A percentile compares a stretch with the other conserved stretches of the same genome.
phyloP scores from a whole-genome alignment of 352 stramenopile species.

The Phytophthora cryptogea region DNA sequence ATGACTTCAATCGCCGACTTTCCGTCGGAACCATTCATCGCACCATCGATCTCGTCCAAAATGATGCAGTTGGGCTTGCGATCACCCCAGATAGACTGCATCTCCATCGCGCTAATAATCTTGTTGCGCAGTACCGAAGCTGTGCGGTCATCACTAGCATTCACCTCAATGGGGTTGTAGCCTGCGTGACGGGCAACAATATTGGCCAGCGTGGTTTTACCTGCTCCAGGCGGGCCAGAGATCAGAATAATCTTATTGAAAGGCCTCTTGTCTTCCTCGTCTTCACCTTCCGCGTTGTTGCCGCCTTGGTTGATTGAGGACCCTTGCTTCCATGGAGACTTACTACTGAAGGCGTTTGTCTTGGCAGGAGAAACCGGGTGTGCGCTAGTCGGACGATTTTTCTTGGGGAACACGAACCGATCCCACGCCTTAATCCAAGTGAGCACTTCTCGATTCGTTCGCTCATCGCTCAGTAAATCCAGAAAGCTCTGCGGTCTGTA shows the following conservation, averaged over 20 bases:
- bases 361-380: slow-evolving; percentile 18
- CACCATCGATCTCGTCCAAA: slow-evolving; percentile 98
- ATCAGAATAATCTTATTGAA: slow-evolving; percentile 94
- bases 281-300: slow-evolving; percentile 18
- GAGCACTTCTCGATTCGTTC: slow-evolving; percentile 97
- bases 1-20: slow-evolving; percentile 90
- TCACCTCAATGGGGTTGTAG: slow-evolving; percentile 97
- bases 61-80: slow-evolving; percentile 97
- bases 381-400: slow-evolving; percentile 38
- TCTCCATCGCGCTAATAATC: slow-evolving; percentile 92
- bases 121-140: slow-evolving; percentile 91
- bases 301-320: slow-evolving; percentile 9
- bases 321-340: slow-evolving; percentile 19
- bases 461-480: slow-evolving; percentile 96
- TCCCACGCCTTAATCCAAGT: slow-evolving; percentile 96
- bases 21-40: slow-evolving; percentile 88
- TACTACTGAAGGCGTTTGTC: slow-evolving; percentile 9
- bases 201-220: slow-evolving; percentile 98
- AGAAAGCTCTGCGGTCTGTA: slow-evolving; percentile 95
- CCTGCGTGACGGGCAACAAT: slow-evolving; percentile 96
- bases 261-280: slow-evolving; percentile 62
- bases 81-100: slow-evolving; percentile 87
- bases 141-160: slow-evolving; percentile 97
- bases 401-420: slow-evolving; percentile 92
- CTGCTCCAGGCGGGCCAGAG: slow-evolving; percentile 91